Evolutionary conservation across 1,284 basidiomycete species (phyloP), one percentile per base, ranked within the genome.

Genomic region (Garcileccinum viscosum): DNA sequence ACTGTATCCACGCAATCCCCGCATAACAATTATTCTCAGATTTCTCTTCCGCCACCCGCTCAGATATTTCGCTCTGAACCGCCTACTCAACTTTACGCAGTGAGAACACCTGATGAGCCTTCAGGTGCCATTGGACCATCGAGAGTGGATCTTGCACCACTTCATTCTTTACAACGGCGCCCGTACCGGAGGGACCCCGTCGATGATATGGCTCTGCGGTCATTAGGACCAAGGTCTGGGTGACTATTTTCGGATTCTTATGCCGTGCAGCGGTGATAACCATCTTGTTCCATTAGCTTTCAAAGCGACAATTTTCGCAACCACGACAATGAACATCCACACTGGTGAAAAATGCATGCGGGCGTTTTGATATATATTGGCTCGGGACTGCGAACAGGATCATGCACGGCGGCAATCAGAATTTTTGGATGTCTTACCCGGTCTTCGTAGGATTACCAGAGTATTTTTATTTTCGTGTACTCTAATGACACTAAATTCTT

Each of bases 151-250:
- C 83, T 92, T 27, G 88, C 87, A 4, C 89, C 90, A 14, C 82
- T 92, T 62, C 81, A 84, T 65, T 80, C 86, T 17, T 81, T 91
- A 66, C 84, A 83, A 63, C 84, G 89, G 38, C 87, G 88, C 73
- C 85, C 87, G 6, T 92, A 91, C 71, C 82, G 86, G 61, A 84
- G 91, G 68, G 84, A 90, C 70, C 88, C 88, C n/a, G 76, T 84
- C 32, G 91, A 93, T 77, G 91, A 92, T 73, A 84, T 84, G 69
- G 84, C 86, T 53, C 78, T 93, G 73, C 84, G 89, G 35, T 76
- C 85, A 66, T 80, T 92, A 63, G 77, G 80, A 44, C 81, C 81
- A 66, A 80, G 80, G 65, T 77, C 83, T 42, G 80, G 79, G 77
- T 82, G 80, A 80, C 73, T 77, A 78, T 77, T 79, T 68, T 74